phyloP scores from a whole-genome alignment of 805 yeast species.

The Yamadazyma insecticola region DNA sequence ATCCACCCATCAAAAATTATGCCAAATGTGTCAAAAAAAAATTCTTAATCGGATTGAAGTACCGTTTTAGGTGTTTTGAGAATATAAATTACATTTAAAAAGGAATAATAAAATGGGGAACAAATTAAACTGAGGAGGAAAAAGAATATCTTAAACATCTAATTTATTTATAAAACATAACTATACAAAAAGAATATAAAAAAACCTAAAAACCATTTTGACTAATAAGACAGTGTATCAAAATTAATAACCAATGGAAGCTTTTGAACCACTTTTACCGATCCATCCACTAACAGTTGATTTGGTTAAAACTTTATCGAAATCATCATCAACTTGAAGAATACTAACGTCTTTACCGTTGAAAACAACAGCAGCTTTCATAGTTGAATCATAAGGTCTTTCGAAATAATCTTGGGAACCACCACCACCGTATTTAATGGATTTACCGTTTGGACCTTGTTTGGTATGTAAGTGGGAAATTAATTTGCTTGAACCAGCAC shows the following conservation, averaged over 20 bases:
- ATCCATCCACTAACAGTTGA: constrained; percentile 61
- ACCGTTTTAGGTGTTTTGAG: too few relatives aligned
- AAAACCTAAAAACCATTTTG: not conserved
- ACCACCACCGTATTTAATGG: constrained; percentile 58
- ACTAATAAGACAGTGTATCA: not conserved
- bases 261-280: constrained; percentile 42
- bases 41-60: too few relatives aligned
- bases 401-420: constrained; percentile 82
- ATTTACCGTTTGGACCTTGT: constrained; percentile 57
- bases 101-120: too few relatives aligned
- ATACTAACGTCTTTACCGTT: constrained; percentile 51
- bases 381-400: constrained; percentile 74
- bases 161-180: too few relatives aligned
- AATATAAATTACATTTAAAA: too few relatives aligned
- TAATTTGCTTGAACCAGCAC: constrained; percentile 69
- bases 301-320: constrained; percentile 39
- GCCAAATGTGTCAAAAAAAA: too few relatives aligned
- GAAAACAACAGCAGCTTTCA: constrained; percentile 91
- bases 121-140: not conserved
- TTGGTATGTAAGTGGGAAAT: constrained; percentile 81
- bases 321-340: constrained; percentile 53
- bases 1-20: too few relatives aligned
- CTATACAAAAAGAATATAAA: not conserved
- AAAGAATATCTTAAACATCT: not conserved
- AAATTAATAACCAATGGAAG: constrained; percentile 6